Conservation (phyloP, 306 rosid species). For the Carpinus fangiana region DNA sequence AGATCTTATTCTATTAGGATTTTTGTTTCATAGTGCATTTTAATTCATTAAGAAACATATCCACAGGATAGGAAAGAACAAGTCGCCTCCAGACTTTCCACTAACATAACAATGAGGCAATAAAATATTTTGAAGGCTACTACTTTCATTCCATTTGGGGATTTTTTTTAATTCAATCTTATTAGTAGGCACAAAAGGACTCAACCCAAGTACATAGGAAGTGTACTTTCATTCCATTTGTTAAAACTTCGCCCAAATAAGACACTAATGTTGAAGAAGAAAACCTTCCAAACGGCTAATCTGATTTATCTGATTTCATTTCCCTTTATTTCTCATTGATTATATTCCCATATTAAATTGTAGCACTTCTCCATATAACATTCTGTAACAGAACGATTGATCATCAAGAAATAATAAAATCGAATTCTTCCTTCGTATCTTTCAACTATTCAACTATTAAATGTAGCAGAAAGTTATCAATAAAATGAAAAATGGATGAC, state of each 20-base stretch:
- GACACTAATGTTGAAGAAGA: neutral
- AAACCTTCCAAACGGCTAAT: no score
- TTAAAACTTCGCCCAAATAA: neutral
- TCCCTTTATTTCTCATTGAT: no score
- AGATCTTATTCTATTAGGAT: neutral
- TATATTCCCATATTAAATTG: no score
- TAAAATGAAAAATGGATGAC: slow-evolving; percentile 1
- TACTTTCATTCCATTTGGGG: neutral
- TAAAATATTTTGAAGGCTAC: neutral
- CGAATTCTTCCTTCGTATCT: no score
- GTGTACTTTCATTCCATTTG: neutral
- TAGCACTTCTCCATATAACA: no score
- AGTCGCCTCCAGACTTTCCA: neutral
- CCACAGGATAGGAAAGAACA: neutral
- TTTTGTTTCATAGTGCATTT: neutral
- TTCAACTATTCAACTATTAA: neutral
- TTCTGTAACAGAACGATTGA: no score
- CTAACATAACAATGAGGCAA: neutral
- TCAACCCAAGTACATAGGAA: no score
- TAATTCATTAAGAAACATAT: neutral
- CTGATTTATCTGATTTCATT: no score
- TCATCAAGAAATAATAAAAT: no score
- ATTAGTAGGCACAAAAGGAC: no score
- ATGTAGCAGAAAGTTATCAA: slow-evolving; percentile 2
- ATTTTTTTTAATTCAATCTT: no score